Evolutionary conservation across 441 rosid species (phyloP).

Genomic region (Adansonia madagascariensis): DNA sequence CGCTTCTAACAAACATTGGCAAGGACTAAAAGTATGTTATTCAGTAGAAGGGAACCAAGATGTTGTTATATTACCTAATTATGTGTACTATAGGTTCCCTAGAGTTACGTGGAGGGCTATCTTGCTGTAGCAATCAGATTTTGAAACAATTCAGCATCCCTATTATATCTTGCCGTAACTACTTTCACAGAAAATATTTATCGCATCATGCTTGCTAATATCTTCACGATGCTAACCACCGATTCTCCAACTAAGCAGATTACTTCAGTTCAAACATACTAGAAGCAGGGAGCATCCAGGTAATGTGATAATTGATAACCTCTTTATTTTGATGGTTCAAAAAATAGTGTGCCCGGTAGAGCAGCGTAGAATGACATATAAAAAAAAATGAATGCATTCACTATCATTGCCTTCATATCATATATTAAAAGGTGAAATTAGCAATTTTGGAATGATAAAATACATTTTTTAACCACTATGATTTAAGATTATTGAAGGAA

Average conservation of each 20-base stretch:
- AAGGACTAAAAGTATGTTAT: background rate
- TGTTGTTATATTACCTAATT: background rate
- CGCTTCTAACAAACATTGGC: background rate
- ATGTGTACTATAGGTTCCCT: background rate
- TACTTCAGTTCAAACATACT: background rate
- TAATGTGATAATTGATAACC: background rate
- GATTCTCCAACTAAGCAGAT: background rate
- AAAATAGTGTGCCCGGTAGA: background rate
- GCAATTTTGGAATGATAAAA: background rate
- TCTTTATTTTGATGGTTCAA: background rate
- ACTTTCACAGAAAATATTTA: background rate
- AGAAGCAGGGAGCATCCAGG: background rate
- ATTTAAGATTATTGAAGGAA: background rate
- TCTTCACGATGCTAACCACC: background rate
- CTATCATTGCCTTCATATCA: background rate
- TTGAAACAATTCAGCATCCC: background rate
- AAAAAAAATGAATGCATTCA: background rate
- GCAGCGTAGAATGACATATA: background rate
- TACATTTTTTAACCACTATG: background rate
- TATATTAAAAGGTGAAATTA: background rate
- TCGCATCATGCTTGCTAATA: background rate
- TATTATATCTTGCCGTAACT: background rate
- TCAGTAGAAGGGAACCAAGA: background rate
- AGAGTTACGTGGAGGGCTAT: background rate
- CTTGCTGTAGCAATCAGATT: background rate